A percentile compares a stretch with the other conserved stretches of the same genome.
These are phyloP conservation scores for Dactylellina parvicollis DNA, from an alignment of 2,329 filamentous ascomycete species.

Conservation along the genomic window DNA sequence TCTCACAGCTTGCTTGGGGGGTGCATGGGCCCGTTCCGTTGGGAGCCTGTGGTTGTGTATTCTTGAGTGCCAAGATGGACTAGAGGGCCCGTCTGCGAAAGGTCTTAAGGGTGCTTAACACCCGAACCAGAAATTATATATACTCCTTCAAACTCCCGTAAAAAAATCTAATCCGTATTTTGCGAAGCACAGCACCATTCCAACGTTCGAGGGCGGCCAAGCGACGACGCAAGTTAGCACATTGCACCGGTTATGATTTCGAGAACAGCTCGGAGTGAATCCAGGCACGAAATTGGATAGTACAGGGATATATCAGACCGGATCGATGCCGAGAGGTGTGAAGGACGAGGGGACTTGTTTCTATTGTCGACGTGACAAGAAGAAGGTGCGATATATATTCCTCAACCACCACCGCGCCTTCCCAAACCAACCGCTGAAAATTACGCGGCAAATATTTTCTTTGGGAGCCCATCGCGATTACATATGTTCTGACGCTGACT, in stretches of 20 bases:
- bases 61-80: not conserved
- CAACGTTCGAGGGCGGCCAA: conserved; percentile 27
- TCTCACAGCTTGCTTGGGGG: not conserved
- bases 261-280: conserved; percentile 51
- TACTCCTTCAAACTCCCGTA: conserved; percentile 48
- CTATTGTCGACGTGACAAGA: conserved; percentile 53
- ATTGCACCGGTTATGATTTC: conserved; percentile 53
- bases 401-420: not conserved
- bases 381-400: conserved; percentile 48
- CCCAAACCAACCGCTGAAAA: conserved; percentile 22
- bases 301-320: conserved; percentile 26
- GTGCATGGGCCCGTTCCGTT: not conserved
- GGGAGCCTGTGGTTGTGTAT: not conserved
- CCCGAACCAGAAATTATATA: conserved; percentile 49
- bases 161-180: conserved; percentile 31
- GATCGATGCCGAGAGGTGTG: conserved; percentile 54
- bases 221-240: conserved; percentile 30
- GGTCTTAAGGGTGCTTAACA: conserved; percentile 26
- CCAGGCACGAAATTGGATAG: conserved; percentile 55
- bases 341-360: conserved; percentile 54
- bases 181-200: conserved; percentile 7
- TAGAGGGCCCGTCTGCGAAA: conserved; percentile 24
- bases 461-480: not conserved
- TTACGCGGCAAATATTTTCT: not conserved
- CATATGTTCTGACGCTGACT: not conserved